Evolutionary conservation across 2,329 filamentous ascomycete species (phyloP).

Genomic region (Penicillium sp.): DNA sequence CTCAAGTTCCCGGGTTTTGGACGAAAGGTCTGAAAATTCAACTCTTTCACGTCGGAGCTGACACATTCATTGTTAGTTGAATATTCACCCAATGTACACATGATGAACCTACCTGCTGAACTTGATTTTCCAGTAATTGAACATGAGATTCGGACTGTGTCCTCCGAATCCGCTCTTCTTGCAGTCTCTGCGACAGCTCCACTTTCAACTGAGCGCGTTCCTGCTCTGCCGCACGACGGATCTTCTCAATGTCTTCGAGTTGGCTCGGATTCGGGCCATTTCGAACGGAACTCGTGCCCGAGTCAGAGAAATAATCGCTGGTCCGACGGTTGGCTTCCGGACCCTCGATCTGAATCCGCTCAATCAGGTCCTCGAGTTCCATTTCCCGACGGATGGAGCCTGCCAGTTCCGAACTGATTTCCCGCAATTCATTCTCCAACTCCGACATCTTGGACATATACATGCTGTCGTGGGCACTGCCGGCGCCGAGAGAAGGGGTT

Average conservation of each 20-base stretch:
- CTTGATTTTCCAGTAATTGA: conserved; percentile 70
- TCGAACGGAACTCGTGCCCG: conserved; percentile 78
- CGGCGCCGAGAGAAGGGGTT: conserved; percentile 41
- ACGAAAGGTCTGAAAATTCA: conserved; percentile 45
- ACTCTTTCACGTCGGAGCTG: conserved; percentile 49
- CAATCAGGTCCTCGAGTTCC: conserved; percentile 90
- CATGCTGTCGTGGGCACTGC: conserved; percentile 41
- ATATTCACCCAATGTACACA: too few relatives aligned
- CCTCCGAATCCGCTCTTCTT: conserved; percentile 74
- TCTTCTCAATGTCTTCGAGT: conserved; percentile 68
- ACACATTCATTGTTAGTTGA: conserved; percentile 1
- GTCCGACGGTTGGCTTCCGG: conserved; percentile 63
- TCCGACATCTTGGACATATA: conserved; percentile 64
- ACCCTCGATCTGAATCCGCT: conserved; percentile 73
- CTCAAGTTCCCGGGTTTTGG: conserved; percentile 70
- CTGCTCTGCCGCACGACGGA: conserved; percentile 79
- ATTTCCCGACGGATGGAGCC: conserved; percentile 91
- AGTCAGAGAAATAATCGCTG: conserved; percentile 98
- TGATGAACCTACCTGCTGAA: conserved; percentile 52
- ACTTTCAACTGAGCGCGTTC: conserved; percentile 81
- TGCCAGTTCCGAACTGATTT: conserved; percentile 88
- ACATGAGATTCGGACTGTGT: conserved; percentile 77
- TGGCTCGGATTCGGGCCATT: conserved; percentile 59
- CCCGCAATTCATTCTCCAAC: conserved; percentile 88
- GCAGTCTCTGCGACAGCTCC: conserved; percentile 76